Evolutionary conservation across 257 asterid species (phyloP).

Genomic region (Ligustrum vulgare): DNA sequence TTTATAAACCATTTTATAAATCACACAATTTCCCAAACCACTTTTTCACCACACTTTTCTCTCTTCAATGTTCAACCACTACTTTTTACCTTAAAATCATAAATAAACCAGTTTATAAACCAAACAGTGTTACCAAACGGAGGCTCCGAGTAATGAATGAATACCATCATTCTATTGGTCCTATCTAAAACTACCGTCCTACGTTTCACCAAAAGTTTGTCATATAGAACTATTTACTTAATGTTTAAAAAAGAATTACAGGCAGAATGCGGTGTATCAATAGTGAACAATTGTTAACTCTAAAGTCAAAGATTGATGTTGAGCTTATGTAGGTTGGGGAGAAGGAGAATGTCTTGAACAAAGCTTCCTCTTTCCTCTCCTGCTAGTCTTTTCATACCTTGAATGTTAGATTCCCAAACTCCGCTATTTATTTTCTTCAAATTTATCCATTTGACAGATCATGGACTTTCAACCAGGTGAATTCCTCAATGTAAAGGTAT

Average conservation of each 20-base stretch:
- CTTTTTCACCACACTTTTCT: no score
- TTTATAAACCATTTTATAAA: no score
- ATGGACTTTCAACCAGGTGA: constrained; percentile 99
- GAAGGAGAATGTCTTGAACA: neutral
- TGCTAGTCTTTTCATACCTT: neutral
- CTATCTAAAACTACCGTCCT: neutral
- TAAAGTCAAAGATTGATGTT: neutral
- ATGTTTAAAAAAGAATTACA: neutral
- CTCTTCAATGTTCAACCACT: no score
- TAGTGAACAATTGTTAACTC: neutral
- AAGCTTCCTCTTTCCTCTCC: neutral
- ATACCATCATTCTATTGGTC: neutral
- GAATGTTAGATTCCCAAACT: neutral
- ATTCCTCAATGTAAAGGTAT: constrained; percentile 92
- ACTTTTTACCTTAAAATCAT: no score
- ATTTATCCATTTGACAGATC: constrained; percentile 49
- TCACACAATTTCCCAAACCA: no score
- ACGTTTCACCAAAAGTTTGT: neutral
- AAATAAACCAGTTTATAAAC: no score
- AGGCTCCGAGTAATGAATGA: neutral
- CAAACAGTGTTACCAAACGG: no score
- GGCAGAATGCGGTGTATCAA: neutral
- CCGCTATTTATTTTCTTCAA: neutral
- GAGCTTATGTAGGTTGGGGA: neutral
- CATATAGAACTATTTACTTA: neutral